Evolutionary conservation across 805 yeast genomes (phyloP).

Genomic region (Cyberlindnera americana): DNA sequence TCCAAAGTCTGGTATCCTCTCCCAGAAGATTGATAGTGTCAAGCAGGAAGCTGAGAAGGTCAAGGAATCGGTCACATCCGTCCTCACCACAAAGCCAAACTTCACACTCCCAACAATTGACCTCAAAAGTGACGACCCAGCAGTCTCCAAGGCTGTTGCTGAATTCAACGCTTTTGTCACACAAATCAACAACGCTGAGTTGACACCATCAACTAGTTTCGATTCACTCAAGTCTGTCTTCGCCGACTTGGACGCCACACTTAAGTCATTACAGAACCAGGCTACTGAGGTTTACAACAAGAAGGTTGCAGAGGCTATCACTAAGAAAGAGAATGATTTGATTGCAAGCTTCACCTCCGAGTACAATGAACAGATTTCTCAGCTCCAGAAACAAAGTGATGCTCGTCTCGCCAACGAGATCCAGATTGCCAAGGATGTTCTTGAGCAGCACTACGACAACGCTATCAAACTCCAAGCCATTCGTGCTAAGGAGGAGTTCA

Average conservation of each 20-base stretch:
- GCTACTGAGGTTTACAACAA: conserved; percentile 12
- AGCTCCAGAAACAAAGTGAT: conserved; percentile 57
- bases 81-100: conserved; percentile 4
- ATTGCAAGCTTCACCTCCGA: conserved; percentile 58
- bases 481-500: conserved; percentile 66
- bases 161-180: conserved; percentile 25
- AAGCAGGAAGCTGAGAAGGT: conserved; percentile 20
- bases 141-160: conserved; percentile 22
- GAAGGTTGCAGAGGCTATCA: conserved; percentile 24
- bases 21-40: conserved; percentile 30
- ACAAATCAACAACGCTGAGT: conserved; percentile 23
- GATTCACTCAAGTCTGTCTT: conserved; percentile 16
- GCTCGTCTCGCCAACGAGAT: conserved; percentile 60
- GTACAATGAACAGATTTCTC: conserved; percentile 57
- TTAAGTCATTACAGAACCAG: conserved; percentile 14
- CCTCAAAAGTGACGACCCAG: conserved; percentile 29
- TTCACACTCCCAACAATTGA: conserved; percentile 27
- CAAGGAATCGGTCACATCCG: conserved; percentile 13
- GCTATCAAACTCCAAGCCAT: conserved; percentile 63
- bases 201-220: conserved; percentile 15
- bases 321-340: conserved; percentile 48
- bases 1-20: conserved; percentile 37
- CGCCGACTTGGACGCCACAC: conserved; percentile 21
- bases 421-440: conserved; percentile 58
- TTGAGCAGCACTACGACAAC: conserved; percentile 71